phyloP scores from a whole-genome alignment of 352 stramenopile species.

The Phytopythium vexans region DNA sequence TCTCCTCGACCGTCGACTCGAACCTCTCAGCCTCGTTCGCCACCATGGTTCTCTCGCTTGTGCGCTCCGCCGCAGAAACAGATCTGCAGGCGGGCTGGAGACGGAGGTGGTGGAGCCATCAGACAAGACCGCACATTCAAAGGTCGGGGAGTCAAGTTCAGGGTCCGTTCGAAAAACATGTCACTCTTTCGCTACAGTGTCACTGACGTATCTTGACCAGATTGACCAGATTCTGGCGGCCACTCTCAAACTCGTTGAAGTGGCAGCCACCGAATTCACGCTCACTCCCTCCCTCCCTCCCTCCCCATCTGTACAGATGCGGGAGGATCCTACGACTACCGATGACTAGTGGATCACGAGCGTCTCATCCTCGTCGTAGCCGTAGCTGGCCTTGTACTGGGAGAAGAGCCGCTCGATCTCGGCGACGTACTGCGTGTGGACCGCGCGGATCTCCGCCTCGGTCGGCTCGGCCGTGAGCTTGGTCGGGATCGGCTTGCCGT shows the following conservation, averaged over 20 bases:
- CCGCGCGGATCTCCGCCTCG: constrained; percentile 45
- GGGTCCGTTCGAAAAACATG: too few relatives aligned
- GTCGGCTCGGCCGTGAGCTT: constrained; percentile 50
- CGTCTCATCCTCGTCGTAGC: constrained; percentile 73
- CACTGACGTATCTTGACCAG: too few relatives aligned
- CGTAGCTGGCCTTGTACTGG: constrained; percentile 70
- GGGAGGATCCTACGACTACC: neutral
- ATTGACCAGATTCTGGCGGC: too few relatives aligned
- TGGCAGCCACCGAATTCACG: too few relatives aligned
- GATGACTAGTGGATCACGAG: constrained; percentile 52
- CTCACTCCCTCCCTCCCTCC: too few relatives aligned
- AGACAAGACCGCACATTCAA: too few relatives aligned
- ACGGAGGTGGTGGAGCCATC: too few relatives aligned
- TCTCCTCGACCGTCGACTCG: constrained; percentile 2
- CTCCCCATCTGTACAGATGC: neutral
- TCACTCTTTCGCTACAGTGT: too few relatives aligned
- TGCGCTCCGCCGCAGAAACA: too few relatives aligned
- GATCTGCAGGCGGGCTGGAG: too few relatives aligned
- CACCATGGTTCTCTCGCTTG: neutral
- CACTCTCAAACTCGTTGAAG: too few relatives aligned
- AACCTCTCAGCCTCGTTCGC: neutral
- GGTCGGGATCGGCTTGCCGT: constrained; percentile 64
- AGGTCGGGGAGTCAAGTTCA: too few relatives aligned
- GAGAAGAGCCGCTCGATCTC: constrained; percentile 62
- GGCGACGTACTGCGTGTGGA: constrained; percentile 58